phyloP scores from a whole-genome alignment of 192 early-diverging fungal species.

The Linnemannia exigua region DNA sequence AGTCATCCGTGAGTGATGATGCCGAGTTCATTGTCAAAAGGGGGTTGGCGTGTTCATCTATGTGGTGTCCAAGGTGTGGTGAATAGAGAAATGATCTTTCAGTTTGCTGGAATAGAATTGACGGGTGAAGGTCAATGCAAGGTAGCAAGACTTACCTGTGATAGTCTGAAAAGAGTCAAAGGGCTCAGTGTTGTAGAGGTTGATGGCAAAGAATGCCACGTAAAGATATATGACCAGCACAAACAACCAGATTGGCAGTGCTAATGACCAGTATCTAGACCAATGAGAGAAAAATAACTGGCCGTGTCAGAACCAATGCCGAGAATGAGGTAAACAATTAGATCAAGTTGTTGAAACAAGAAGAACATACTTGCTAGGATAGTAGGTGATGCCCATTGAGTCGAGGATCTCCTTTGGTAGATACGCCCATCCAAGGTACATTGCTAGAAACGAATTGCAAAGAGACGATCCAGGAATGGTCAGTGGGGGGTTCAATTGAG shows the following conservation, averaged over 20 bases:
- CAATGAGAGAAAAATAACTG: background rate
- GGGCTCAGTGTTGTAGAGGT: slow-evolving; percentile 82
- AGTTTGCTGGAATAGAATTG: background rate
- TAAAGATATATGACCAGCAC: slow-evolving; percentile 81
- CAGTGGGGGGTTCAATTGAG: background rate
- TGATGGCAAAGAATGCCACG: slow-evolving; percentile 81
- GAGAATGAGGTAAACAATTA: background rate
- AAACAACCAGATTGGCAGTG: slow-evolving; percentile 84
- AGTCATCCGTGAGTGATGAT: slow-evolving; percentile 63
- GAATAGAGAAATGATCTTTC: background rate
- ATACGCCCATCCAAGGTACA: slow-evolving; percentile 89
- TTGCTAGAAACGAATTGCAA: slow-evolving; percentile 41
- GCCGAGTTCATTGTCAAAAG: slow-evolving; percentile 57
- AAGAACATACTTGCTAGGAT: slow-evolving; percentile 76
- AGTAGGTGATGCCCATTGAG: slow-evolving; percentile 84
- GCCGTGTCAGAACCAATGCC: background rate
- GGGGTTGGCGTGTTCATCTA: slow-evolving; percentile 70
- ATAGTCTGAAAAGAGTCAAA: slow-evolving; percentile 82
- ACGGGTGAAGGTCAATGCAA: background rate
- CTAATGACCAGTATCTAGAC: slow-evolving; percentile 83
- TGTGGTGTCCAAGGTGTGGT: background rate
- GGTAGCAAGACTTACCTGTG: slow-evolving; percentile 67
- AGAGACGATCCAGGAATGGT: background rate
- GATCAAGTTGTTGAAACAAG: background rate
- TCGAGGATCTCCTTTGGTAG: slow-evolving; percentile 81